Base-by-base conservation (phyloP, 2,329 filamentous ascomycete genomes). In the Boeremia exigua region DNA sequence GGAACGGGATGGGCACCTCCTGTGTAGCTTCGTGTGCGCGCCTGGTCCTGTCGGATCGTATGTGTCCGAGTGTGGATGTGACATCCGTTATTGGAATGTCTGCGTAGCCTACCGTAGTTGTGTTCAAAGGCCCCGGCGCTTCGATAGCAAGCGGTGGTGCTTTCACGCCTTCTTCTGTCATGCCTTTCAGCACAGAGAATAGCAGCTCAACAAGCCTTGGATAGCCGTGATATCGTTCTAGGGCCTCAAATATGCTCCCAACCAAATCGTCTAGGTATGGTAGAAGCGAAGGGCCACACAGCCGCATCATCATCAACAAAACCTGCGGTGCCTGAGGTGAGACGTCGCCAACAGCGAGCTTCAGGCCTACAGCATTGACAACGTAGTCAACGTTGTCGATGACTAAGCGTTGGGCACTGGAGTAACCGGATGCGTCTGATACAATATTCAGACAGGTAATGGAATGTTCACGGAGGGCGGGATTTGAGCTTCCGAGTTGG, bases 201-300 rank as follows among this genome's bases (percentile, higher is more conserved):
- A 99, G 80, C 40, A 88, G 84, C 70, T 96, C 92, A 0, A 96
- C 93, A 53, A 99, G 87, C 15, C 84, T 78, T 0, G 92, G 88
- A 72, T 99, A 98, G 1, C 95, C 95, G 67, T 99, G 95, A 67
- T 95, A 99, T 67, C 92, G 91, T 63, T 97, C 92, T n/a, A 99
- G 79, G 0, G 93, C 92, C 0, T 90, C 89, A 73, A 99, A 98
- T 34, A 99, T 92, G 0, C 91, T 94, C 4, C 88, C 89, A 3
- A 98, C 87, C 0, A 96, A 86, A 70, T 99, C 95, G 69, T 98
- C 94, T 1, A 99, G 80, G 69, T 93, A 97, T 0, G 93, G 92
- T 10, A 99, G 82, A 19, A 99, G 75, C 7, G 82, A 83, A 1
- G 92, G 87, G 0, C 95, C 95, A 15, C 92, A 91, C 12, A 99